phyloP scores from a whole-genome alignment of 2,329 filamentous ascomycete species.

The Orbilia brochopaga region DNA sequence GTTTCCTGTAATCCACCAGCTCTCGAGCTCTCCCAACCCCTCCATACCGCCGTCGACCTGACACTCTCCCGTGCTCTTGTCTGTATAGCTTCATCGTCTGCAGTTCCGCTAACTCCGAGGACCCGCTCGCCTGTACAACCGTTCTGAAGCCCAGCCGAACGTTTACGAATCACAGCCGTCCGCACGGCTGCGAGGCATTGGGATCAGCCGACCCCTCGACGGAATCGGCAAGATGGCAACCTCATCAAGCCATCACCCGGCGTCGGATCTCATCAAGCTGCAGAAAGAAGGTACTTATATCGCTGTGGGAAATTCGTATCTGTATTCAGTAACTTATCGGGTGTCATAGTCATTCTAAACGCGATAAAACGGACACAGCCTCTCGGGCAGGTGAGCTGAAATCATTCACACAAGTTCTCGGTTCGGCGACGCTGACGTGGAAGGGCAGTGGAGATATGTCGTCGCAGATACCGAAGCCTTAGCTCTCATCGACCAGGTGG shows the following conservation, averaged over 20 bases:
- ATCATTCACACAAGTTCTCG: not conserved
- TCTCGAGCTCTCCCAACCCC: conserved; percentile 36
- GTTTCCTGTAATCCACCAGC: conserved; percentile 43
- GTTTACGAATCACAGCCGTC: not conserved
- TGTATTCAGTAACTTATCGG: conserved; percentile 4
- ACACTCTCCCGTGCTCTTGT: conserved; percentile 1
- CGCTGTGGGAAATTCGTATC: not conserved
- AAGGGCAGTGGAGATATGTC: conserved; percentile 87
- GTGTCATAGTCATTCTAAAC: conserved; percentile 27
- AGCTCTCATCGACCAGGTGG: conserved; percentile 85
- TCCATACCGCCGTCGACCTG: conserved; percentile 13
- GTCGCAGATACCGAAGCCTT: conserved; percentile 83
- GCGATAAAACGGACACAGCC: conserved; percentile 29
- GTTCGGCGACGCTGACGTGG: conserved; percentile 3
- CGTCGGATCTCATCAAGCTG: conserved; percentile 37
- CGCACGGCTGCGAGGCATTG: conserved; percentile 9
- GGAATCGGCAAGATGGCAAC: conserved; percentile 31
- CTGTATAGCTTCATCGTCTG: conserved; percentile 11
- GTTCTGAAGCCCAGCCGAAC: not conserved
- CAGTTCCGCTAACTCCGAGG: conserved; percentile 7
- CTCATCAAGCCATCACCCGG: conserved; percentile 9
- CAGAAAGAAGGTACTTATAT: conserved; percentile 29
- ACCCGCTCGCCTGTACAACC: not conserved
- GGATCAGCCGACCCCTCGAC: conserved; percentile 6
- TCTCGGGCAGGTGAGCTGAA: conserved; percentile 34